Conservation (phyloP, 2,329 filamentous ascomycete species). For the Cladosporium cucumerinum region DNA sequence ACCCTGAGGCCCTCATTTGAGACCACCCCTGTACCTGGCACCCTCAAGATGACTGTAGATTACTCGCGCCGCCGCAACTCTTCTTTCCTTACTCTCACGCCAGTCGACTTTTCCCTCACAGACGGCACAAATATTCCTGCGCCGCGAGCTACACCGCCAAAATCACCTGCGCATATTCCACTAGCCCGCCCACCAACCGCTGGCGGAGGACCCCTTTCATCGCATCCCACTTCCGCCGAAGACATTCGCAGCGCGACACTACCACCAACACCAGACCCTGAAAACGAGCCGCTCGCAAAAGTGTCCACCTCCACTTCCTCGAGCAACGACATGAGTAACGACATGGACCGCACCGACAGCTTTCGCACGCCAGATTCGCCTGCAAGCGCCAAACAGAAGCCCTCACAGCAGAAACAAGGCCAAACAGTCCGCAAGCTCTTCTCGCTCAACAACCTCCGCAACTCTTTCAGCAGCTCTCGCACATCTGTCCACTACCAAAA, state of each 20-base stretch:
- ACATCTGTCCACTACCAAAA: constrained; percentile 27
- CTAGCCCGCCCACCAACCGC: constrained; percentile 29
- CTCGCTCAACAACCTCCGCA: constrained; percentile 33
- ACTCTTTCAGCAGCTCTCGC: constrained; percentile 36
- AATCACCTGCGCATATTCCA: constrained; percentile 16
- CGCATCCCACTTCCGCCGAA: constrained; percentile 33
- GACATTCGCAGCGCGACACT: constrained; percentile 24
- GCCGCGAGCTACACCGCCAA: constrained; percentile 24
- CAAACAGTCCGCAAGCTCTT: constrained; percentile 29
- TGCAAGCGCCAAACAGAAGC: constrained; percentile 19
- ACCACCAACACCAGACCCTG: constrained; percentile 27
- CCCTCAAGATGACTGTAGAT: constrained; percentile 6
- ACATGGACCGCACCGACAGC: constrained; percentile 23
- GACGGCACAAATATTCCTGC: constrained; percentile 28
- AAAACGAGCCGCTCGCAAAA: constrained; percentile 17
- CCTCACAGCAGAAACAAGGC: constrained; percentile 14
- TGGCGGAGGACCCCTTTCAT: constrained; percentile 34
- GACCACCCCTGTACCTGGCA: constrained; percentile 11
- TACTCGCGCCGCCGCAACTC: constrained; percentile 20
- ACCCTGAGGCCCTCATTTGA: constrained; percentile 5
- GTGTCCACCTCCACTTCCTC: constrained; percentile 19
- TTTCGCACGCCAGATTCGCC: constrained; percentile 25
- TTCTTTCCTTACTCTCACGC: constrained; percentile 23
- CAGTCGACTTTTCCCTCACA: constrained; percentile 27
- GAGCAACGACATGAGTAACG: constrained; percentile 20